Conservation (phyloP, 2,329 filamentous ascomycete species). For the Ophiostoma ips region DNA sequence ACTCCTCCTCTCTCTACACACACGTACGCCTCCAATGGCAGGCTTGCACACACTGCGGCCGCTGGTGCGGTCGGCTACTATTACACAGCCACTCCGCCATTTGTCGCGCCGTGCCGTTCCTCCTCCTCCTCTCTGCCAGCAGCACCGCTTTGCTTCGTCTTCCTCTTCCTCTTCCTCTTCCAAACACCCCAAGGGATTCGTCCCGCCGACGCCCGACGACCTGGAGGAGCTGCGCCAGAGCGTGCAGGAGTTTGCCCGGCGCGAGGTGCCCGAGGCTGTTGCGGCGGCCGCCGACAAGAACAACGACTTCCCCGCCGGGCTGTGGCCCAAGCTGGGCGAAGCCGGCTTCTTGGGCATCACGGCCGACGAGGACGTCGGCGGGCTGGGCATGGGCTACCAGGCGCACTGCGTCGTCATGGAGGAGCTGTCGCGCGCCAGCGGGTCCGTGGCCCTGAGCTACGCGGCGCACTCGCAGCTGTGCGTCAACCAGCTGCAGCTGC, state of each 20-base stretch:
- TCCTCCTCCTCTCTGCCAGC: neutral
- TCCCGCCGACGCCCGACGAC: conserved; percentile 55
- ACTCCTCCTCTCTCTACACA: neutral
- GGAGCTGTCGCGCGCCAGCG: conserved; percentile 79
- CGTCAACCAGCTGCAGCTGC: conserved; percentile 89
- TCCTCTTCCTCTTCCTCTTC: conserved; percentile 57
- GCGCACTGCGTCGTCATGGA: conserved; percentile 94
- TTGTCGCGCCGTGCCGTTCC: too few relatives aligned
- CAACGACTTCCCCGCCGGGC: conserved; percentile 77
- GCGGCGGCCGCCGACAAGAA: conserved; percentile 69
- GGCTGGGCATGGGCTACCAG: conserved; percentile 85
- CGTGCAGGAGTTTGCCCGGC: conserved; percentile 77
- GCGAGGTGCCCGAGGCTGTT: conserved; percentile 74
- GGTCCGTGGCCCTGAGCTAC: conserved; percentile 76
- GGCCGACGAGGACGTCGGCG: conserved; percentile 82
- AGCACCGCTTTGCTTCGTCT: neutral
- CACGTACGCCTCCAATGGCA: conserved; percentile 23
- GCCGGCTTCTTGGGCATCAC: conserved; percentile 89
- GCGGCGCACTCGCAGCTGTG: conserved; percentile 93
- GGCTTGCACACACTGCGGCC: conserved; percentile 24
- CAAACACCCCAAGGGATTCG: conserved; percentile 49
- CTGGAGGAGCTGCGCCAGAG: conserved; percentile 68
- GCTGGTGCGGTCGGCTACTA: conserved; percentile 17
- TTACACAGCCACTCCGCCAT: neutral
- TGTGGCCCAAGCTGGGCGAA: conserved; percentile 90